Conservation (phyloP, 208 protist genomes). For the Crithidia mellificae region DNA sequence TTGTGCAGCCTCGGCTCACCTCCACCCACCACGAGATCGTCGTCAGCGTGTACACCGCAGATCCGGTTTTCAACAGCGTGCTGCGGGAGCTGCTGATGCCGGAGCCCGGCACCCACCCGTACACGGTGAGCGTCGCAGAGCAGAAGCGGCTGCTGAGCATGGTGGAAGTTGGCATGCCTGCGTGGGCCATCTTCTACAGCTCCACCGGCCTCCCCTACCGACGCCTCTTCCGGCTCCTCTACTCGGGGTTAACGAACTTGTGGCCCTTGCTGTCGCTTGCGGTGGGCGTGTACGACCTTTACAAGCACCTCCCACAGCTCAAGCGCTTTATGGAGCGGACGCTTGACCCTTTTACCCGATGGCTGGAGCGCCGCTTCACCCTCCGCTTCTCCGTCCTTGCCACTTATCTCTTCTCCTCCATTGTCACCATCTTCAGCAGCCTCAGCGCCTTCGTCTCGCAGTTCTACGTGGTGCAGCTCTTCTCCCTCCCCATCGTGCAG, state of each 20-base stretch:
- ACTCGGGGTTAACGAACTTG: constrained; percentile 66
- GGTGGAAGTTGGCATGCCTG: constrained; percentile 80
- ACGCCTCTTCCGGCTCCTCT: constrained; percentile 54
- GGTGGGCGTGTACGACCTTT: constrained; percentile 81
- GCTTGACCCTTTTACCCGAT: constrained; percentile 57
- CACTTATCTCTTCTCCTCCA: constrained; percentile 75
- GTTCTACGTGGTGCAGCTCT: constrained; percentile 58
- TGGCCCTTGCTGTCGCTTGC: constrained; percentile 75
- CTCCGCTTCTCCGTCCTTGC: constrained; percentile 75
- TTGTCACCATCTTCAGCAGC: constrained; percentile 54
- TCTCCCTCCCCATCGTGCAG: constrained; percentile 36
- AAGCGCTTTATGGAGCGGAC: constrained; percentile 61
- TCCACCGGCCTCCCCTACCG: constrained; percentile 66
- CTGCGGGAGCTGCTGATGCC: constrained; percentile 77
- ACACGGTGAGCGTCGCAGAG: constrained; percentile 48
- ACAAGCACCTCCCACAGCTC: constrained; percentile 80
- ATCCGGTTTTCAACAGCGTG: constrained; percentile 74
- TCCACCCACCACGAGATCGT: constrained; percentile 64
- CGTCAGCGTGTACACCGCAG: constrained; percentile 69
- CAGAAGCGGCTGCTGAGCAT: constrained; percentile 72
- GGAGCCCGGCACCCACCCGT: constrained; percentile 59
- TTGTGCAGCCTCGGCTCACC: constrained; percentile 29
- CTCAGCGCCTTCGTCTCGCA: constrained; percentile 61
- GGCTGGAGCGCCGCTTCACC: constrained; percentile 66
- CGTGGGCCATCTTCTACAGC: constrained; percentile 72